Evolutionary conservation across 352 stramenopile species (phyloP), one percentile per base, ranked within the genome.

Genomic region (Phytophthora fragariae): DNA sequence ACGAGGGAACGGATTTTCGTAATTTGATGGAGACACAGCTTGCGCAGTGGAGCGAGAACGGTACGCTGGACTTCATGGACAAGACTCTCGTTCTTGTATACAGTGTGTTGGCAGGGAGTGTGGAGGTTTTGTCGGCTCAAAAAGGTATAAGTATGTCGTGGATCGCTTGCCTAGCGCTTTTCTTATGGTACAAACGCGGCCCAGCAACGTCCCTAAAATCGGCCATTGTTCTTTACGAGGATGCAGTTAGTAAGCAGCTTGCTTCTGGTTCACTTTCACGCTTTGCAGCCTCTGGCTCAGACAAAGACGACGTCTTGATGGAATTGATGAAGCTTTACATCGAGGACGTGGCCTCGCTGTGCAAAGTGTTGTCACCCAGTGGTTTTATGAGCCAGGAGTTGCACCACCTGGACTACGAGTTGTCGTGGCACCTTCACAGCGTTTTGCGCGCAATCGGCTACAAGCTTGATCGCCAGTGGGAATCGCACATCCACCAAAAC

Each of bases 401-500:
- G 10, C 49, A 70, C 35, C 73, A 92, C 47, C 69, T 94, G 68
- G 85, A 94, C 72, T 94, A 94, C 60, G 90, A 94, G 71, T 65
- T 91, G 37, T 86, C 79, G 50, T 96, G 87, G 87, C 89, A 96
- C 57, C 72, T 96, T 56, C 75, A 94, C 63, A 90, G 80, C 31
- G 82, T 94, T 55, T 72, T 96, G 24, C 87, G 78, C 37, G 83
- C 88, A 9, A 78, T 94, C 57, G 88, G 86, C 29, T 93, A 91
- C 72, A 87, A 92, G 41, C 77, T 93, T 57, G 84, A 92, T 47
- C 80, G 82, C 5, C 83, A 92, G 55, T 92, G 84, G 82, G 82
- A 94, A 64, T 92, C 89, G 7, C 84, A 94, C 67, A 83, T 96
- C 35, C 82, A 92, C 35, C 86, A 92, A 24, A 92, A 92, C 71